Evolutionary conservation across 768 basidiomycete genomes (phyloP), one percentile per base, ranked within the genome.

Genomic region (Collybia mongolica): DNA sequence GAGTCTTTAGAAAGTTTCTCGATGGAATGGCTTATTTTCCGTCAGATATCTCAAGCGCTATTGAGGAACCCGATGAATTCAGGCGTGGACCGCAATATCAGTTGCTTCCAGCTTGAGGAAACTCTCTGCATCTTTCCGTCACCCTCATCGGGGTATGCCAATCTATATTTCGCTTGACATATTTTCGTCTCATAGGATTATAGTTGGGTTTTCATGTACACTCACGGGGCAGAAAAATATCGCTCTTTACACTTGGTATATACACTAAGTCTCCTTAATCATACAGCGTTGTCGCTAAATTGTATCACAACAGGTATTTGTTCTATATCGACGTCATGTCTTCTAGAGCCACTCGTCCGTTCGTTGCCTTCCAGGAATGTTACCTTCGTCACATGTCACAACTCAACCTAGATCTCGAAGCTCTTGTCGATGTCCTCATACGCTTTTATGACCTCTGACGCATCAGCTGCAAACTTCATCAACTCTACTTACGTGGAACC

Each of bases 261-360:
- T 38, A n/a, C n/a, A n/a, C n/a, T n/a, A n/a, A 5, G 3, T 11
- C 37, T 14, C 12, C 22, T 20, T 6, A 14, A n/a, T 5, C 8
- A 2, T 1, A 12, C 3, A 12, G 22, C 42, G n/a, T n/a, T n/a
- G n/a, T 22, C 11, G 14, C 12, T 32, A 35, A 26, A 12, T 12
- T 37, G 14, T 12, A 19, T 15, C 5, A 11, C 1, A 20, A 15
- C 46, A 62, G 60, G 60, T 56, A 43, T 37, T 26, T 60, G 15
- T 52, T 62, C 17, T 60, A 60, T 19, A 48, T 58, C 19, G 59
- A 62, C 37, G 59, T 58, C 46, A 22, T 26, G 23, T 43, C 51
- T 8, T 36, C 48, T 2, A 45, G 45, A n/a, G 50, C 54, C 32
- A 32, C 35, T 6, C 18, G 17, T 2, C 20, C 54, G 15, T 55